A percentile compares a stretch with the other conserved stretches of the same genome.
These are phyloP conservation scores for Cryptosporidium sp. DNA, from an alignment of 169 alveolate genomes.

Conservation along the genomic window DNA sequence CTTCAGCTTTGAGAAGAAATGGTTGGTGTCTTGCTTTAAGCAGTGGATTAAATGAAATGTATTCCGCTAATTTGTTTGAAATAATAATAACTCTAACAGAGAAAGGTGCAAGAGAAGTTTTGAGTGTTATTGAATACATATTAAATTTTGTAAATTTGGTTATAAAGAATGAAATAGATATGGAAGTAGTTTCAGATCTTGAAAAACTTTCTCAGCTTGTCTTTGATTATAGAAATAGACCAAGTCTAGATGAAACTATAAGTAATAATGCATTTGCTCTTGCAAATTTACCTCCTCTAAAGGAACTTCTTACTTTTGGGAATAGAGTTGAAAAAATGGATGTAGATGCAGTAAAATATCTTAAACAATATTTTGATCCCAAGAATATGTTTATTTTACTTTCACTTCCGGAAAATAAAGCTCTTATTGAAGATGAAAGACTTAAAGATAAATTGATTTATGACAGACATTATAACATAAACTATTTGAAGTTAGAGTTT, in stretches of 20 bases:
- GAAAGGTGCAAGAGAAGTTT: slow-evolving; percentile 38
- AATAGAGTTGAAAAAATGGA: slow-evolving; percentile 50
- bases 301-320: slow-evolving; percentile 47
- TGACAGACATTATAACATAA: slow-evolving; percentile 26
- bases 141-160: slow-evolving; percentile 44
- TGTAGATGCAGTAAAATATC: slow-evolving; percentile 14
- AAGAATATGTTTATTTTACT: slow-evolving; percentile 39
- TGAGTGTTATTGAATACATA: slow-evolving; percentile 44
- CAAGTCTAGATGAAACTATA: slow-evolving; percentile 40
- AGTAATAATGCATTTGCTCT: slow-evolving; percentile 1
- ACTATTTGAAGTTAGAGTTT: slow-evolving; percentile 36
- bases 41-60: slow-evolving; percentile 61
- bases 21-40: slow-evolving; percentile 30
- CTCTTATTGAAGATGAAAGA: slow-evolving; percentile 21
- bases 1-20: slow-evolving; percentile 27
- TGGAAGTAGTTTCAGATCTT: slow-evolving; percentile 34
- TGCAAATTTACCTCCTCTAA: slow-evolving; percentile 39
- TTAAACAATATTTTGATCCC: slow-evolving; percentile 34
- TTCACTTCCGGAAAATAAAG: slow-evolving; percentile 56
- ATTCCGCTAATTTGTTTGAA: slow-evolving; percentile 61
- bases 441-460: slow-evolving; percentile 35
- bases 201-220: slow-evolving; percentile 36
- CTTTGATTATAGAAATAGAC: slow-evolving; percentile 57
- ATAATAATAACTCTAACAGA: slow-evolving; percentile 41
- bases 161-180: slow-evolving; percentile 18